Evolutionary conservation across 768 basidiomycete species (phyloP).

Genomic region (Leccinum obscurum): DNA sequence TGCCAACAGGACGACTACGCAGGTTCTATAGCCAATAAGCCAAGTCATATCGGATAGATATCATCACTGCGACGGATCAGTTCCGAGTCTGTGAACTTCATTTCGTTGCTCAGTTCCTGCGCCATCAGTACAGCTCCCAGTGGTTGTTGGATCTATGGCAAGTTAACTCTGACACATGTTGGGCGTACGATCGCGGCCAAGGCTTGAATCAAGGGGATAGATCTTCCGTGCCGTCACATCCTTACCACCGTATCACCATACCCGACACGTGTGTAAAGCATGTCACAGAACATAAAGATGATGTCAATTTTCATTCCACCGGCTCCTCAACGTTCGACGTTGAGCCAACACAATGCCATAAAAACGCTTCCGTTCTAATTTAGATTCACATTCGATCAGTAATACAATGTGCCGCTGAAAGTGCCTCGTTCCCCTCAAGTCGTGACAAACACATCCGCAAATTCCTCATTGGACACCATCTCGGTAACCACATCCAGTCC

Average conservation of each 20-base stretch:
- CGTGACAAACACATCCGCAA: conserved; percentile 45
- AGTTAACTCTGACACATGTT: background rate
- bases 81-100: background rate
- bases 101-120: background rate
- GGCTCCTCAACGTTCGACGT: background rate
- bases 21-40: background rate
- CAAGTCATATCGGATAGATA: background rate
- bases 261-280: conserved; percentile 12
- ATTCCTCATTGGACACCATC: conserved; percentile 80
- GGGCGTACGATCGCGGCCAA: background rate
- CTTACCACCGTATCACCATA: background rate
- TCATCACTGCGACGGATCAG: background rate
- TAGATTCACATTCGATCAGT: background rate
- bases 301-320: conserved; percentile 3
- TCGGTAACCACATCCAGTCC: conserved; percentile 92
- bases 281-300: conserved; percentile 5
- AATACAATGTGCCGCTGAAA: conserved; percentile 1
- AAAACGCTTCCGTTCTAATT: background rate
- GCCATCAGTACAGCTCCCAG: background rate
- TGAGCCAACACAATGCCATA: background rate
- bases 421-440: conserved; percentile 1
- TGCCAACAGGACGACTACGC: background rate
- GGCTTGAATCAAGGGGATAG: background rate
- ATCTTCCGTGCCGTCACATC: conserved; percentile 1
- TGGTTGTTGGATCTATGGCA: background rate